Percentiles rank a stretch among this genome's conserved stretches.
These are phyloP conservation scores for Calocybe cyanea DNA, from an alignment of 768 basidiomycete genomes.

Conservation along the genomic window DNA sequence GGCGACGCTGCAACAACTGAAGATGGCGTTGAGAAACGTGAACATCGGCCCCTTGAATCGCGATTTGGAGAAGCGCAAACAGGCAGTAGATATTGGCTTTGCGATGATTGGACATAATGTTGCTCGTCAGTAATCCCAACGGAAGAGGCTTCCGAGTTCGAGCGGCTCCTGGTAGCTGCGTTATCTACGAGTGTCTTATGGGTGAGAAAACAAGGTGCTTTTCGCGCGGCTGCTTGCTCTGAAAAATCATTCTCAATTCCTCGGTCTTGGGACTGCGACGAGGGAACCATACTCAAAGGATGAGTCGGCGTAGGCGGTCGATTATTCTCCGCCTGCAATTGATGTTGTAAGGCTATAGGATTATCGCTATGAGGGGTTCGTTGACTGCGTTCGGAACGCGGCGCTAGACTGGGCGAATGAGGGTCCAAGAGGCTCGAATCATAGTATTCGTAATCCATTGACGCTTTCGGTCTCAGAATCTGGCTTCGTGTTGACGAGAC, in stretches of 20 bases:
- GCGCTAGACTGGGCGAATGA: too few relatives aligned
- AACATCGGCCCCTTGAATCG: too few relatives aligned
- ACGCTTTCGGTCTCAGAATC: too few relatives aligned
- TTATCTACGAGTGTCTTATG: not conserved
- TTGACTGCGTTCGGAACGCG: too few relatives aligned
- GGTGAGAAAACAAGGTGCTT: conserved; percentile 1
- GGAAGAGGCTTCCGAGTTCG: not conserved
- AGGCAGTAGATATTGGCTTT: conserved; percentile 27
- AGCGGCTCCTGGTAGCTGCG: not conserved
- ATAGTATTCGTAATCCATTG: too few relatives aligned
- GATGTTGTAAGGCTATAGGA: too few relatives aligned
- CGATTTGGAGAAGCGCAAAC: conserved; percentile 21
- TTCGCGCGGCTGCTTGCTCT: not conserved
- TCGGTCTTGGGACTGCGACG: conserved; percentile 31
- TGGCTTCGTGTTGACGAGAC: too few relatives aligned
- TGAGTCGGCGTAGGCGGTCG: not conserved
- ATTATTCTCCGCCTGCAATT: not conserved
- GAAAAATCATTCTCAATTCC: too few relatives aligned
- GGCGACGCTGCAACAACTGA: conserved; percentile 1
- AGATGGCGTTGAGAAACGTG: conserved; percentile 4
- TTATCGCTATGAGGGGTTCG: too few relatives aligned
- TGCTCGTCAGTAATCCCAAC: conserved; percentile 12
- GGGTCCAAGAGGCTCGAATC: too few relatives aligned
- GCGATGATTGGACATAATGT: conserved; percentile 30
- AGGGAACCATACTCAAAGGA: conserved; percentile 23